A percentile compares a stretch with the other conserved stretches of the same genome.
These are phyloP conservation scores for Floccularia luteovirens DNA, from an alignment of 768 basidiomycete genomes.

Conservation along the genomic window DNA sequence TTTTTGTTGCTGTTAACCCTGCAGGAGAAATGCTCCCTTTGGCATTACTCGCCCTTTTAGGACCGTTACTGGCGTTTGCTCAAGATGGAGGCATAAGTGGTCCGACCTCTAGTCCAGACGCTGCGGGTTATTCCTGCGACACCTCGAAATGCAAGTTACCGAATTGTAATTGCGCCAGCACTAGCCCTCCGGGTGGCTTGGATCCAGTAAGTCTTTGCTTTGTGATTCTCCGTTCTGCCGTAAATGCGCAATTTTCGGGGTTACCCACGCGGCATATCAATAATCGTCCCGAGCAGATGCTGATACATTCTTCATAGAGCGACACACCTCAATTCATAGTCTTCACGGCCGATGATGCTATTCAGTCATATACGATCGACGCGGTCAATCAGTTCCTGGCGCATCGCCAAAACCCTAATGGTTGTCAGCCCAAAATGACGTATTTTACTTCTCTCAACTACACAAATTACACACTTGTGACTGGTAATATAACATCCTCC, in stretches of 20 bases:
- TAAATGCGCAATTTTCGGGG: background rate
- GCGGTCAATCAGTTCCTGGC: conserved; percentile 69
- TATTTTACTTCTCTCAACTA: conserved; percentile 67
- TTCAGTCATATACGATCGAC: conserved; percentile 72
- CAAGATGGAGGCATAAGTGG: conserved; percentile 51
- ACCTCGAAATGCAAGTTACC: conserved; percentile 58
- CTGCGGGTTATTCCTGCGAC: conserved; percentile 70
- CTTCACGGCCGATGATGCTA: conserved; percentile 71
- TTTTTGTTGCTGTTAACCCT: too few species aligned
- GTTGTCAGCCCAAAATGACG: conserved; percentile 69
- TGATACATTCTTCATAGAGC: conserved; percentile 22
- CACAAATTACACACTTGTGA: conserved; percentile 73
- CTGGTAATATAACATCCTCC: conserved; percentile 18
- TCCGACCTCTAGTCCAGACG: conserved; percentile 39
- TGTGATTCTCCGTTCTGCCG: background rate
- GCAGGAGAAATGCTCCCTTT: conserved; percentile 11
- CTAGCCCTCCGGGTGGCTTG: conserved; percentile 66
- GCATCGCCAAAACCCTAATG: conserved; percentile 70
- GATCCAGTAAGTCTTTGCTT: conserved; percentile 37
- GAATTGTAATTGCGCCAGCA: conserved; percentile 66
- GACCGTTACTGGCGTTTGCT: conserved; percentile 27
- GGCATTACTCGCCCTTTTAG: conserved; percentile 17
- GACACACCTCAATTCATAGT: conserved; percentile 63
- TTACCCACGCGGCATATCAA: background rate
- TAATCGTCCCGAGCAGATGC: background rate